phyloP scores from a whole-genome alignment of 805 yeast genomes.

The Ogataea glucozyma region DNA sequence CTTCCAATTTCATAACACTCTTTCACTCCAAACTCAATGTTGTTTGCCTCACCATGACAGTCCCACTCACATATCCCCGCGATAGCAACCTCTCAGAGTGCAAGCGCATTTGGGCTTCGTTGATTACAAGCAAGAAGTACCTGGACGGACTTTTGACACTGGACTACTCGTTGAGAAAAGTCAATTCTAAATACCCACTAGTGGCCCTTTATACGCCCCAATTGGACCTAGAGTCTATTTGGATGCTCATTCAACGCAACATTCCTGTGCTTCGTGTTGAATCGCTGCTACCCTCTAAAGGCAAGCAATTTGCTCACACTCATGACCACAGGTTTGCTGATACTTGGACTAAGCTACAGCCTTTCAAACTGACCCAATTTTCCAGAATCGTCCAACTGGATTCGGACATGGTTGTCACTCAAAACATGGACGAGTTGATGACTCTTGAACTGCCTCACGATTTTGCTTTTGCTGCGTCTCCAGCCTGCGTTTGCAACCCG shows the following conservation, averaged over 20 bases:
- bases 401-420: conserved; percentile 57
- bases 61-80: conserved; percentile 15
- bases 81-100: conserved; percentile 22
- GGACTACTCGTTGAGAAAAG: conserved; percentile 45
- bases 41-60: conserved; percentile 11
- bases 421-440: conserved; percentile 63
- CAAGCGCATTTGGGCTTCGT: conserved; percentile 51
- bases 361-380: conserved; percentile 51
- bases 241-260: conserved; percentile 39
- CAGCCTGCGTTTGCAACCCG: conserved; percentile 67
- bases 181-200: conserved; percentile 49
- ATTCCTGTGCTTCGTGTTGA: conserved; percentile 45
- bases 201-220: conserved; percentile 55
- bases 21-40: no score
- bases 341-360: conserved; percentile 63
- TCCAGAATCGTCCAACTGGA: conserved; percentile 58
- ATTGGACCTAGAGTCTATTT: conserved; percentile 42
- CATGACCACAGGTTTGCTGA: conserved; percentile 57
- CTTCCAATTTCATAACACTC: no score
- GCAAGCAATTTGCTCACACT: conserved; percentile 48
- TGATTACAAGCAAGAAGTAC: conserved; percentile 53
- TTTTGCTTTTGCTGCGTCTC: conserved; percentile 53
- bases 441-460: conserved; percentile 40
- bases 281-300: conserved; percentile 43
- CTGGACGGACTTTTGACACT: conserved; percentile 53